Evolutionary conservation across 306 rosid species (phyloP).

Genomic region (Cucumis sativus): Cucumber_9930_V3 NC_026659.2:24547001-24547500

Average conservation of each 20-base stretch:
- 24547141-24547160: background rate
- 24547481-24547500: slow-evolving; percentile 68
- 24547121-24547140: background rate
- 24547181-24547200: background rate
- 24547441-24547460: background rate
- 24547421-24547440: background rate
- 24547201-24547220: background rate
- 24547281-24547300: background rate
- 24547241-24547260: background rate
- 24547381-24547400: background rate
- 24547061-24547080: background rate
- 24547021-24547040: background rate
- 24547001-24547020: background rate
- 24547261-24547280: background rate
- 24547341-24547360: background rate
- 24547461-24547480: background rate
- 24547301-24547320: background rate
- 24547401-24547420: background rate
- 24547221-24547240: background rate
- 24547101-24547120: background rate
- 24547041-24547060: background rate
- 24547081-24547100: background rate
- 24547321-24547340: background rate
- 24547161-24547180: background rate
- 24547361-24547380: background rate